Evolutionary conservation across 2,329 filamentous ascomycete species (phyloP), one percentile per base, ranked within the genome.

Genomic region (Diplodia scrobiculata): DNA sequence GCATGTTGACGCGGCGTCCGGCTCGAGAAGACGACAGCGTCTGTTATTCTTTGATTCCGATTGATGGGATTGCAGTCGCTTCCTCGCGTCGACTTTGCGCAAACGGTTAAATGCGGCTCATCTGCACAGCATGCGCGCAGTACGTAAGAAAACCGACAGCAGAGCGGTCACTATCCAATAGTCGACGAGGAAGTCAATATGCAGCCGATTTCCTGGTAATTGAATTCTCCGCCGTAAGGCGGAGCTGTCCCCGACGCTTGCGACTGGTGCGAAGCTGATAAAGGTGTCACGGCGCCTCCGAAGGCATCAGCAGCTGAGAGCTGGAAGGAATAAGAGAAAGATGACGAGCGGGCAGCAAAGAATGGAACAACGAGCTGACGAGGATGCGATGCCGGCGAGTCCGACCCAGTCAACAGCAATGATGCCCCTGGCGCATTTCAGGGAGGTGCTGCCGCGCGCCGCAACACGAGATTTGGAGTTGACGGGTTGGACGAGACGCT

Each of bases 81-180:
- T 45, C 38, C n/a, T 29, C n/a, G 27, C 14, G 19, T 29, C 17
- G 29, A 10, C 27, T 36, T 9, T 17, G 38, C 45, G 45, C 11
- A 21, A 19, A 10, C 58, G 58, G 58, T 27, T 62, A 50, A 62
- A 60, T 60, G 25, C 55, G 41, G 38, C 17, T 32, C 21, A 19
- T 48, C 14, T 17, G 27, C 14, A 19, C 34, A 55, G 14, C 21
- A 5, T 29, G 36, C 21, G 11, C 6, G 21, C 14, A 29, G n/a
- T 60, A 48, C 55, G 58, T 62, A 50, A 62, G 11, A 34, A 19
- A 62, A 34, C 50, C 41, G 17, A 36, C 19, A 7, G 29, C 11
- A 36, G 7, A 25, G 2, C 17, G 9, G 45, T 17, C 50, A 14
- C 2, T 51, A n/a, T 5, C 25, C n/a, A 27, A 19, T 14, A 10